Conservation (phyloP, 768 basidiomycete species). For the Cystobasidium onofrii region DNA sequence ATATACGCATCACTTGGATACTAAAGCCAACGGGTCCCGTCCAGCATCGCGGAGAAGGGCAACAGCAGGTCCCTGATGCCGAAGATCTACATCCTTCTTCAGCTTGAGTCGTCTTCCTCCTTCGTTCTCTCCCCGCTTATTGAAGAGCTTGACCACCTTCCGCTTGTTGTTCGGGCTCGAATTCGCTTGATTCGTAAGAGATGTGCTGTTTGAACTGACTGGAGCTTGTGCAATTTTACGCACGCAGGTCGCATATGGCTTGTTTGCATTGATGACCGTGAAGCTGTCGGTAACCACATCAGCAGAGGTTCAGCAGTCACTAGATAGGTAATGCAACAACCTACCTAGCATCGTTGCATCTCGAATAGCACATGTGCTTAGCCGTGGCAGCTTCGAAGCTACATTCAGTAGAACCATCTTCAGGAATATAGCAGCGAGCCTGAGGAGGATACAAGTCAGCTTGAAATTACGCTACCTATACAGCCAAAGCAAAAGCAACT, state of each 20-base stretch:
- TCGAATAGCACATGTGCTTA: slow-evolving; percentile 1
- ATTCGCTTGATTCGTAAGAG: background rate
- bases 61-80: slow-evolving; percentile 14
- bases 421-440: slow-evolving; percentile 16
- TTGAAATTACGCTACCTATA: background rate
- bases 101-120: slow-evolving; percentile 3
- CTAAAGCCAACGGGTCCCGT: slow-evolving; percentile 7
- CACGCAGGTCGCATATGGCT: slow-evolving; percentile 22
- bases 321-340: background rate
- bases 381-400: slow-evolving; percentile 8
- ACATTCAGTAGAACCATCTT: slow-evolving; percentile 20
- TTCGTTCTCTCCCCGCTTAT: background rate
- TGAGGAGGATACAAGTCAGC: background rate
- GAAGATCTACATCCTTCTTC: slow-evolving; percentile 10
- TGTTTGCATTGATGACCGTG: slow-evolving; percentile 19
- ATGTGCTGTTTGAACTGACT: background rate
- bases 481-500: background rate
- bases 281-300: background rate
- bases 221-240: background rate
- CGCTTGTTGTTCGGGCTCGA: slow-evolving; percentile 7
- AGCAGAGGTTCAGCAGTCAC: background rate
- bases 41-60: slow-evolving; percentile 16
- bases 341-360: slow-evolving; percentile 15
- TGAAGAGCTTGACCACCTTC: slow-evolving; percentile 7
- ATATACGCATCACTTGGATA: slow-evolving; percentile 9